A percentile compares a stretch with the other conserved stretches of the same genome.
Evolutionary conservation across 768 basidiomycete genomes (phyloP).

Genomic region (Leccinellum albellum): DNA sequence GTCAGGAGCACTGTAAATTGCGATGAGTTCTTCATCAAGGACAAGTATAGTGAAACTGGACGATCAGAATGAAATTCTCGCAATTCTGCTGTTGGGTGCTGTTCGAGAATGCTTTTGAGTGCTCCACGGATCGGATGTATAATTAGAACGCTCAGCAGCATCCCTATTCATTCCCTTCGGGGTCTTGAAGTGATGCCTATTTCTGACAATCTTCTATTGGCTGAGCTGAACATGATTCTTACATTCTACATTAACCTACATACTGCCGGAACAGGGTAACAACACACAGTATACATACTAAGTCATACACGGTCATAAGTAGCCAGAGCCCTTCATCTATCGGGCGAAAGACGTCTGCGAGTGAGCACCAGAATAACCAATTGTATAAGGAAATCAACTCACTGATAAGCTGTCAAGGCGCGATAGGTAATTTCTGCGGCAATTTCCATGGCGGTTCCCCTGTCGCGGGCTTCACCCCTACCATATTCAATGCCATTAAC

Average conservation of each 20-base stretch:
- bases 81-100: neutral
- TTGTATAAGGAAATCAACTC: neutral
- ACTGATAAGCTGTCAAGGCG: slow-evolving; percentile 19
- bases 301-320: neutral
- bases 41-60: neutral
- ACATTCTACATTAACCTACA: slow-evolving; percentile 5
- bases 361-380: neutral
- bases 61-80: neutral
- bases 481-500: slow-evolving; percentile 28
- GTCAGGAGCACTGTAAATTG: neutral
- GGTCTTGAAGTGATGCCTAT: neutral
- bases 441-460: slow-evolving; percentile 29
- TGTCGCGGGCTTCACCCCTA: slow-evolving; percentile 23
- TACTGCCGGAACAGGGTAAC: neutral
- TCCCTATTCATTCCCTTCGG: neutral
- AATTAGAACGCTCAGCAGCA: neutral
- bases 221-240: neutral
- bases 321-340: neutral
- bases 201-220: neutral
- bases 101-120: neutral
- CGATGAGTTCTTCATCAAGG: neutral
- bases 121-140: neutral
- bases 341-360: neutral
- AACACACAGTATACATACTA: slow-evolving; percentile 1
- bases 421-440: slow-evolving; percentile 26